A percentile compares a stretch with the other conserved stretches of the same genome.
Evolutionary conservation across 305 asterid species (phyloP).

Genomic region (Ajuga reptans): DNA sequence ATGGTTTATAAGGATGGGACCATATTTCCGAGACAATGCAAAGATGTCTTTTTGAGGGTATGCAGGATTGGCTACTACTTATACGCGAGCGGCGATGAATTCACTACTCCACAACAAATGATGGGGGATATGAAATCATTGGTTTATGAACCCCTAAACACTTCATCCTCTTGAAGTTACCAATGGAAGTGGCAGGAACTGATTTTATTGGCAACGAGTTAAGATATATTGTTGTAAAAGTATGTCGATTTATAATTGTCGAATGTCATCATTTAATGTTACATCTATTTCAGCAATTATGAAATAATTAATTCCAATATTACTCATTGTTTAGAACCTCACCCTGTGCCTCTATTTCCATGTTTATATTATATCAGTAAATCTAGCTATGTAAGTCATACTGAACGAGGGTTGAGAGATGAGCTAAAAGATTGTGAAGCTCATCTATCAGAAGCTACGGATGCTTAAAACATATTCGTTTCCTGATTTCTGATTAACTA

Average conservation of each 20-base stretch:
- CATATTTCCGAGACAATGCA: slow-evolving; percentile 25
- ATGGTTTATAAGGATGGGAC: slow-evolving; percentile 27
- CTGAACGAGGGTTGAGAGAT: not conserved
- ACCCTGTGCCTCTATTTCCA: not conserved
- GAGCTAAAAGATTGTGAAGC: not conserved
- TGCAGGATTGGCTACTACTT: slow-evolving; percentile 20
- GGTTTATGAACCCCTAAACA: slow-evolving; percentile 18
- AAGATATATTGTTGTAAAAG: not conserved
- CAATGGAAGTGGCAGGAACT: not conserved
- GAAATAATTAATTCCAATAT: not conserved
- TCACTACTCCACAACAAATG: slow-evolving; percentile 23
- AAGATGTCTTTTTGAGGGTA: slow-evolving; percentile 24
- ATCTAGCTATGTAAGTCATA: not conserved
- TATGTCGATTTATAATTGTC: not conserved
- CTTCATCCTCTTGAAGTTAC: not conserved
- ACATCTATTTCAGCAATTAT: not conserved
- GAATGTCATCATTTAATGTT: not conserved
- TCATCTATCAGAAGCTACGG: not conserved
- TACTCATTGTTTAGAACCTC: not conserved
- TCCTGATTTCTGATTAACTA: too few species aligned
- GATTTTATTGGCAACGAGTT: not conserved
- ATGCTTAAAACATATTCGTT: too few species aligned
- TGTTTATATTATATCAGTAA: too few species aligned
- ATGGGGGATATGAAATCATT: slow-evolving; percentile 26
- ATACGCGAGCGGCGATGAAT: slow-evolving; percentile 26